Base-by-base conservation (phyloP, 2,329 filamentous ascomycete genomes). In the Fusarium longipes region DNA sequence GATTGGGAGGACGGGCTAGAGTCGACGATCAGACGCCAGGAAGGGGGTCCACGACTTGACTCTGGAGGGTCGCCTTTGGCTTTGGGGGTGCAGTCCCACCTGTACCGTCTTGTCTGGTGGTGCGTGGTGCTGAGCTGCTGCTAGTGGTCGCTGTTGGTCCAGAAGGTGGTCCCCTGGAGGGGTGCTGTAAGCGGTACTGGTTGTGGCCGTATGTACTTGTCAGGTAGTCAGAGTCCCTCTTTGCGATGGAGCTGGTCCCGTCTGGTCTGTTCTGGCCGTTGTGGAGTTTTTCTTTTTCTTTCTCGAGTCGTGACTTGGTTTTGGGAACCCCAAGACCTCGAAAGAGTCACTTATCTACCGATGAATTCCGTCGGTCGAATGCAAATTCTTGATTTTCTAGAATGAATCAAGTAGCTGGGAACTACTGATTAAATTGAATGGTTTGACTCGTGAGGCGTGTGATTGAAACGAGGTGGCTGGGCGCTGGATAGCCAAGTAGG, bases 11-110 rank as follows among this genome's bases (percentile, higher is more conserved):
- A 63, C 58, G 54, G 66, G 62, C 68, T 57, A 73, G 58, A 64
- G 68, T 65, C 32, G 66, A 65, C 70, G 71, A 74, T 73, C 71
- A 71, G 71, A 73, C 70, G 67, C 68, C 61, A 68, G 59, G 67
- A 55, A 63, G 63, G 66, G 69, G 67, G 70, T 52, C 68, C 68
- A 57, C 53, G 66, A 60, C 57, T 66, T 51, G 66, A 60, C 57
- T 66, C 25, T 55, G 62, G 62, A 68, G 70, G 70, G 70, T 69
- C 47, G 29, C 57, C 57, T 54, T 39, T 71, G 48, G 48, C 57
- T 56, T 72, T 64, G 70, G 70, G 69, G 67, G 70, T 69, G 67
- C 56, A 57, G 57, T n/a, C 60, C 70, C 67, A 73, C 70, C 60
- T 65, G 66, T 65, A 55, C 60, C 62, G 66, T 65, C 55, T 64